phyloP scores from a whole-genome alignment of 2,329 filamentous ascomycete species.

The Paraphoma chrysanthemicola region DNA sequence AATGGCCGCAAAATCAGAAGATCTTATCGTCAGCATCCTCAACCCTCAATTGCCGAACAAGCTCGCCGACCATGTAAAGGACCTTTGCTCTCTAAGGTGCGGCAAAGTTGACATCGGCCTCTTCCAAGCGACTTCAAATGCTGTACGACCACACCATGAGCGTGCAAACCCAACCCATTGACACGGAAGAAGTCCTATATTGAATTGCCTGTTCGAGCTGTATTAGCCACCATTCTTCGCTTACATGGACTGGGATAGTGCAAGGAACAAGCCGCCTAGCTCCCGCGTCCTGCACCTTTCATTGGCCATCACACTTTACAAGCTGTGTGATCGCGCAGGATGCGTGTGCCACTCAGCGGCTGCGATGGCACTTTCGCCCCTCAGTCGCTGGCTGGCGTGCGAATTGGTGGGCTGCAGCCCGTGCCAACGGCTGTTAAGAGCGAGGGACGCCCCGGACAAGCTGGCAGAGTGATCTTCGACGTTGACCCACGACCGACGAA shows the following conservation, averaged over 20 bases:
- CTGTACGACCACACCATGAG: constrained; percentile 7
- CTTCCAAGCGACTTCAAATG: constrained; percentile 3
- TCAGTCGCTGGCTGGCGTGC: constrained; percentile 11
- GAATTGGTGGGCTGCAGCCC: constrained; percentile 19
- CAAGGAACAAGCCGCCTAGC: constrained; percentile 23
- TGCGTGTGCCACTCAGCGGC: constrained; percentile 42
- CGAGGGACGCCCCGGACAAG: constrained; percentile 22
- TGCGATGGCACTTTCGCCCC: constrained; percentile 33
- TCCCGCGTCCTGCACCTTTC: constrained; percentile 21
- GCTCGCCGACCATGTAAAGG: not conserved
- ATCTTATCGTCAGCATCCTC: constrained; percentile 4
- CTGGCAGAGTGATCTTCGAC: not conserved
- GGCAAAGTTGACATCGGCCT: not conserved
- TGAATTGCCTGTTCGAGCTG: constrained; percentile 18
- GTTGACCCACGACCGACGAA: constrained; percentile 11
- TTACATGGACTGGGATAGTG: constrained; percentile 14
- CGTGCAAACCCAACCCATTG: constrained; percentile 1
- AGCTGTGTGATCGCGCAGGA: constrained; percentile 38
- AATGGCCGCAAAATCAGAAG: constrained; percentile 24
- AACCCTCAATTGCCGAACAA: not conserved
- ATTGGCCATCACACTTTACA: constrained; percentile 32
- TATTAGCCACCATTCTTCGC: constrained; percentile 19
- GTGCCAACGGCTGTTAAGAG: constrained; percentile 32
- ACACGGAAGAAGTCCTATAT: constrained; percentile 15
- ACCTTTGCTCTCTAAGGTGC: not conserved